phyloP scores from a whole-genome alignment of 495 filamentous ascomycete species.

The Filosporella fistucella region DNA sequence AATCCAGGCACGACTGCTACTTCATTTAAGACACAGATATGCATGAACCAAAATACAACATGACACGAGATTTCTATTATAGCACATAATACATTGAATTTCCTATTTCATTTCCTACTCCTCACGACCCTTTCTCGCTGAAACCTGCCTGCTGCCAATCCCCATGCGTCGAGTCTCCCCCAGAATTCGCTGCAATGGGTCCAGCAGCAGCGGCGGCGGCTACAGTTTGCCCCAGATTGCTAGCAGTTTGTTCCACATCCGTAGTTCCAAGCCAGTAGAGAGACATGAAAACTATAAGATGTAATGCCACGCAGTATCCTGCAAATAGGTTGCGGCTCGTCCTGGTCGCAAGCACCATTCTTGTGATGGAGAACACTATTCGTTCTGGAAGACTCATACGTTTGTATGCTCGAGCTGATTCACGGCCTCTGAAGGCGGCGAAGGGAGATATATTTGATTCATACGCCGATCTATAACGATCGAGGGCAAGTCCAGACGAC shows the following conservation, averaged over 20 bases:
- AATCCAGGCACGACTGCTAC: too few species aligned
- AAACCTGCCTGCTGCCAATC: constrained; percentile 64
- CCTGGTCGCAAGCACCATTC: constrained; percentile 84
- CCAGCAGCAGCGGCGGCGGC: constrained; percentile 39
- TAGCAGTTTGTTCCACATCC: constrained; percentile 52
- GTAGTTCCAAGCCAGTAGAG: constrained; percentile 76
- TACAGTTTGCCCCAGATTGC: constrained; percentile 35
- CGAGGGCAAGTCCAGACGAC: constrained; percentile 46
- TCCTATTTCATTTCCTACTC: background rate
- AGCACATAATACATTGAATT: constrained; percentile 15
- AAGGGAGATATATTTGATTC: constrained; percentile 95
- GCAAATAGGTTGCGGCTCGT: constrained; percentile 93
- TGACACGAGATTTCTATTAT: constrained; percentile 10
- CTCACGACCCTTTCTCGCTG: constrained; percentile 16
- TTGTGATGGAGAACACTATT: constrained; percentile 83
- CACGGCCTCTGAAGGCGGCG: constrained; percentile 86
- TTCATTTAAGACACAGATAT: too few species aligned
- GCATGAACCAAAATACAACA: too few species aligned
- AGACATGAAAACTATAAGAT: constrained; percentile 79
- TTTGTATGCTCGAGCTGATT: constrained; percentile 88
- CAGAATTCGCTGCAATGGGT: constrained; percentile 28
- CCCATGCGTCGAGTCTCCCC: constrained; percentile 40
- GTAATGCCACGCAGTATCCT: constrained; percentile 85
- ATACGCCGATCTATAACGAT: constrained; percentile 90
- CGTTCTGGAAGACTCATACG: constrained; percentile 91